A percentile compares a stretch with the other conserved stretches of the same genome.
These are phyloP conservation scores for Plectosphaerella sp. DNA, from an alignment of 2,329 filamentous ascomycete species.

Conservation along the genomic window DNA sequence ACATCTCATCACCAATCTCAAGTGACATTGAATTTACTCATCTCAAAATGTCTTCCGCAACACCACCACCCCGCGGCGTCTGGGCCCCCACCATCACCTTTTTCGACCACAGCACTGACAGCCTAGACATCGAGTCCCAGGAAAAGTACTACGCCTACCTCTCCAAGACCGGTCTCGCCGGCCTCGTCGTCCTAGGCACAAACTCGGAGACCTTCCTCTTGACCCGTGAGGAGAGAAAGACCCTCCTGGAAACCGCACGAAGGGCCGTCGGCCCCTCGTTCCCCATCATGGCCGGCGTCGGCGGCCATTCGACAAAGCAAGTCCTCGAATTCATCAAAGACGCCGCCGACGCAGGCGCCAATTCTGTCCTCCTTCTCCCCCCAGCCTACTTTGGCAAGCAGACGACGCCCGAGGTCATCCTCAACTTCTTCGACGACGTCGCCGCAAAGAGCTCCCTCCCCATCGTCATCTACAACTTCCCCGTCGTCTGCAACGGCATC, in stretches of 20 bases:
- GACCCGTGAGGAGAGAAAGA: slow-evolving; percentile 53
- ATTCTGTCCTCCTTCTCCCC: slow-evolving; percentile 59
- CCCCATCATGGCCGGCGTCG: slow-evolving; percentile 60
- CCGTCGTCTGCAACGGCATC: slow-evolving; percentile 62
- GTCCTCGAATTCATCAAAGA: slow-evolving; percentile 56
- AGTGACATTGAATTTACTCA: not conserved
- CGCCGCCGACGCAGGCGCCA: slow-evolving; percentile 54
- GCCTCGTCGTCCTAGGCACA: slow-evolving; percentile 49
- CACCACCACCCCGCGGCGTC: slow-evolving; percentile 27
- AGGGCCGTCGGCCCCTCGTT: slow-evolving; percentile 45
- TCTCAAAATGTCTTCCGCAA: not conserved
- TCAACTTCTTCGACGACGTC: slow-evolving; percentile 55
- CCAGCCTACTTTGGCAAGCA: slow-evolving; percentile 63
- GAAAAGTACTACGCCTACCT: slow-evolving; percentile 48
- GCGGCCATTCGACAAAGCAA: slow-evolving; percentile 61
- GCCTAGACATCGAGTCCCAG: slow-evolving; percentile 41
- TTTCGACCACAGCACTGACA: slow-evolving; percentile 45
- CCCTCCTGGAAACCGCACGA: slow-evolving; percentile 53
- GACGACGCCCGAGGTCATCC: slow-evolving; percentile 51
- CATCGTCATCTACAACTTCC: slow-evolving; percentile 65
- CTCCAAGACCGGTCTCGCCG: slow-evolving; percentile 41
- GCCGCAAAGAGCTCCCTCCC: slow-evolving; percentile 48
- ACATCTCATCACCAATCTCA: not conserved
- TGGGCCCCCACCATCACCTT: slow-evolving; percentile 52
- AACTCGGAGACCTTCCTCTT: slow-evolving; percentile 53